Base-by-base conservation (phyloP, 768 basidiomycete species). In the Leccinum arenicola region DNA sequence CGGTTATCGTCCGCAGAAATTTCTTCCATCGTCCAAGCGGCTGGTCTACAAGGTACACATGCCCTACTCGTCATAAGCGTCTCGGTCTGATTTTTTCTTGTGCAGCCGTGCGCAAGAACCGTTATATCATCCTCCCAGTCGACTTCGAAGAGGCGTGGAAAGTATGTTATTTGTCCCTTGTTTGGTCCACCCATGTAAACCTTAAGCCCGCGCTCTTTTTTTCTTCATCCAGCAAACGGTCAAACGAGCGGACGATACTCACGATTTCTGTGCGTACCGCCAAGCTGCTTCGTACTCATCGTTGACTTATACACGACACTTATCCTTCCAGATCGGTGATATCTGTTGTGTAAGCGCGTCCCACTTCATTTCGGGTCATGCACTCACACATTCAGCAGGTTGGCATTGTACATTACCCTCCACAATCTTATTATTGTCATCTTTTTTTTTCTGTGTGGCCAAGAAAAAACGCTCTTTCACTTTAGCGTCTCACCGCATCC, bases 91-190 rank as follows among this genome's bases (percentile, higher is more conserved):
- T 47, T 15, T 31, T 25, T 21, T 38, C 51, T 58, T 52, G 43
- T 19, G 43, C 36, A 69, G 95, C 95, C 64, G 96, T 98, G 15
- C 88, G 96, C 59, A 98, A 98, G 79, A 98, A 98, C 75, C 89
- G 96, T 69, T 99, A 99, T 77, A 85, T 99, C 50, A 95, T 99
- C 70, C 79, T 98, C 21, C 96, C 97, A 0, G 84, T 89, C 14
- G 97, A 99, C 82, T 98, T 99, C 68, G 97, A 99, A 73, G 96
- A 98, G 75, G 95, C 95, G 71, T 99, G 95, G 95, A 98, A 98
- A 83, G 95, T 96, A 65, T 69, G 91, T 84, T 82, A 64, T 85
- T 88, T 86, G 70, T 64, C 10, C 59, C 33, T 64, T 83, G 70
- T 80, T 82, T 82, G 76, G 68, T 61, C 60, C 64, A 62, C 58